A percentile compares a stretch with the other conserved stretches of the same genome.
These are phyloP conservation scores for Capsicum pubescens DNA, from an alignment of 257 asterid genomes.

Conservation along the genomic window DNA sequence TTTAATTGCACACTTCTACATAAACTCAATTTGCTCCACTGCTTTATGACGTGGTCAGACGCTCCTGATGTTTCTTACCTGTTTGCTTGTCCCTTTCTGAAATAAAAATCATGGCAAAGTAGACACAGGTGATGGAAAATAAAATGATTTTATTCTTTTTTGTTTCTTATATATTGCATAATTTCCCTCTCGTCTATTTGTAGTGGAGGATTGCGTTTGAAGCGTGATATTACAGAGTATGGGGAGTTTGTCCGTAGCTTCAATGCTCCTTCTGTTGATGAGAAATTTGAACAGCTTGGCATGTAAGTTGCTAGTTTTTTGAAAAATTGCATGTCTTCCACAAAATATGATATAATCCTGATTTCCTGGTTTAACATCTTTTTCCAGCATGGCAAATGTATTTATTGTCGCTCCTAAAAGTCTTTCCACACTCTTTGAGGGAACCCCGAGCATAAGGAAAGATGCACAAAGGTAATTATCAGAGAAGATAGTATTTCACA, in stretches of 20 bases:
- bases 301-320: slow-evolving; percentile 63
- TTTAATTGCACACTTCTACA: background rate
- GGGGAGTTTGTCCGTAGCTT: slow-evolving; percentile 97
- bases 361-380: slow-evolving; percentile 31
- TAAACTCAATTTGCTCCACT: background rate
- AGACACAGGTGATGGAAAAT: slow-evolving; percentile 2
- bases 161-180: slow-evolving; percentile 1
- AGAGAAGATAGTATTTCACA: too few species aligned
- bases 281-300: slow-evolving; percentile 92
- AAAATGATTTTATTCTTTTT: background rate
- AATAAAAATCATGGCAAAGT: background rate
- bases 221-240: slow-evolving; percentile 98
- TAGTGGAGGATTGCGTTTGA: slow-evolving; percentile 97
- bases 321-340: slow-evolving; percentile 25
- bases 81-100: background rate
- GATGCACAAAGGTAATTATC: slow-evolving; percentile 87
- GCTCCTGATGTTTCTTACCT: background rate
- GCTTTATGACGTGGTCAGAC: background rate
- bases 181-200: slow-evolving; percentile 30
- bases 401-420: slow-evolving; percentile 96
- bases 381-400: slow-evolving; percentile 61
- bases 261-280: slow-evolving; percentile 97
- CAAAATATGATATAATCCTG: slow-evolving; percentile 16
- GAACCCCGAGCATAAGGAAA: slow-evolving; percentile 97
- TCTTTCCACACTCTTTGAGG: slow-evolving; percentile 86